Conservation (phyloP, 2,329 filamentous ascomycete genomes). For the Zymoseptoria crescenta region DNA sequence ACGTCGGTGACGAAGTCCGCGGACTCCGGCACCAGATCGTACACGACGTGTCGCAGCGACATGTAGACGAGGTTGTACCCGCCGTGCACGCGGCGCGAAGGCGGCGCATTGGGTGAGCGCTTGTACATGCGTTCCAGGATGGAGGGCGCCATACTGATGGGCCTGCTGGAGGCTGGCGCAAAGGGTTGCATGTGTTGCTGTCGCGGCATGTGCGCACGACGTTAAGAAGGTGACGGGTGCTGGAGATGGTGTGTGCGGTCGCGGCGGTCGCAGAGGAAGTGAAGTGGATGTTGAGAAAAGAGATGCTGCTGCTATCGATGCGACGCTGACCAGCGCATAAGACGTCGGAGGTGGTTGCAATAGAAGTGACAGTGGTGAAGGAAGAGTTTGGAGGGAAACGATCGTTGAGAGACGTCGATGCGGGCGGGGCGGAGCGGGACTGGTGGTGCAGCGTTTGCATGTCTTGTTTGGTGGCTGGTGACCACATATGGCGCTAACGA, state of each 20-base stretch:
- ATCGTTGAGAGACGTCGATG: too few species aligned
- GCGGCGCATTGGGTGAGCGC: background rate
- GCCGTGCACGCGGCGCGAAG: background rate
- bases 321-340: background rate
- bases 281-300: background rate
- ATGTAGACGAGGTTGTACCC: background rate
- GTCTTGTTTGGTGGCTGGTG: background rate
- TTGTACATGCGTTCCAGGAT: background rate
- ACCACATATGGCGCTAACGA: background rate
- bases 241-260: background rate
- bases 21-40: background rate
- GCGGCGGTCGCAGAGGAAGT: background rate
- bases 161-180: background rate
- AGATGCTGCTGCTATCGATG: background rate
- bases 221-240: background rate
- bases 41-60: background rate
- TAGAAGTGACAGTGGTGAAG: background rate
- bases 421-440: background rate
- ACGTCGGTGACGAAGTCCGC: constrained; percentile 1
- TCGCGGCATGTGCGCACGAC: background rate
- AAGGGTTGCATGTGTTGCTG: background rate
- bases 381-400: background rate
- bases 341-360: background rate
- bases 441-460: background rate
- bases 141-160: background rate